Conservation (phyloP, 371 early-diverging fungal genomes). For the Mucor ambiguus region DNA sequence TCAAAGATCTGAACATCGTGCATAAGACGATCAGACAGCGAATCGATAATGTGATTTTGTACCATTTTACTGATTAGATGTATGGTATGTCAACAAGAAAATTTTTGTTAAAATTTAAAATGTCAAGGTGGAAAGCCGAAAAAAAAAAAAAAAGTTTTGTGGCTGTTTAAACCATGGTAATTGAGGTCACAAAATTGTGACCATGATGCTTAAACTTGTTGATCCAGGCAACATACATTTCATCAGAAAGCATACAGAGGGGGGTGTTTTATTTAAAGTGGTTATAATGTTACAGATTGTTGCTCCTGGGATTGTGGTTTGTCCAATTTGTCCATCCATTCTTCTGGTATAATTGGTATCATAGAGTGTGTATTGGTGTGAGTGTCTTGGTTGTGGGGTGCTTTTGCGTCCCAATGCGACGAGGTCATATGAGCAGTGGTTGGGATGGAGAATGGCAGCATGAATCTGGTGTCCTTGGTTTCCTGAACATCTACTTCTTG, state of each 20-base stretch:
- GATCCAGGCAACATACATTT: not conserved
- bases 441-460: constrained; percentile 60
- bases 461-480: constrained; percentile 50
- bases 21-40: constrained; percentile 55
- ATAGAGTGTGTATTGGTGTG: constrained; percentile 20
- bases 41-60: constrained; percentile 34
- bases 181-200: constrained; percentile 1
- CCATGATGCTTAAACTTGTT: not conserved
- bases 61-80: constrained; percentile 27
- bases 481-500: constrained; percentile 49
- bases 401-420: constrained; percentile 2
- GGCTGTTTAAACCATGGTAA: not conserved
- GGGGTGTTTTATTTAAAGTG: not conserved
- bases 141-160: constrained; percentile 1
- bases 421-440: constrained; percentile 42
- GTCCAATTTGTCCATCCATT: constrained; percentile 47
- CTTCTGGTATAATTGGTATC: constrained; percentile 41
- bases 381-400: not conserved
- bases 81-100: not conserved
- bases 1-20: constrained; percentile 64
- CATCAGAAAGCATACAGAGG: too few species aligned
- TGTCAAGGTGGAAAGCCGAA: not conserved
- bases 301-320: constrained; percentile 1
- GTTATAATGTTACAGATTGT: constrained; percentile 5
- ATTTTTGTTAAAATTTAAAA: not conserved